phyloP scores from a whole-genome alignment of 345 rosid species.

The Aegle marmelos region DNA sequence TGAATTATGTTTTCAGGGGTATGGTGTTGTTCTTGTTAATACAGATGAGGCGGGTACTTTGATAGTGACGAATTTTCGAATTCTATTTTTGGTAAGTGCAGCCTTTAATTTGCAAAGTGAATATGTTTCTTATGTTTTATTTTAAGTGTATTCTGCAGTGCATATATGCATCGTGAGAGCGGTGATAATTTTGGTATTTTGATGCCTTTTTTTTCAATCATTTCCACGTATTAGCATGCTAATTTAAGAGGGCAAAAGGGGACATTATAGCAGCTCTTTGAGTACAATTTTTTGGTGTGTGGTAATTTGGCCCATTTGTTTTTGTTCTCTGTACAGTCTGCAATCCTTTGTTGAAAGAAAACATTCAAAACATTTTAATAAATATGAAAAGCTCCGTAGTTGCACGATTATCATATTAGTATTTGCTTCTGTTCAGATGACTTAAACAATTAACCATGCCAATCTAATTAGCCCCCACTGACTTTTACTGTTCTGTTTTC shows the following conservation, averaged over 20 bases:
- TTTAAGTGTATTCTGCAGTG: constrained; percentile 13
- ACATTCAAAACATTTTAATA: neutral
- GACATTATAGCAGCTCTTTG: neutral
- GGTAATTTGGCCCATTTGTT: neutral
- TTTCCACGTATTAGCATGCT: constrained; percentile 2
- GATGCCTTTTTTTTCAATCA: constrained; percentile 9
- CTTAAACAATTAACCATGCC: neutral
- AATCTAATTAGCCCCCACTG: constrained; percentile 5
- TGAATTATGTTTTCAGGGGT: constrained; percentile 49
- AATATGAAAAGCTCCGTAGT: neutral
- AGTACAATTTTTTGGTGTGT: neutral
- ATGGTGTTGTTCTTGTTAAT: constrained; percentile 87
- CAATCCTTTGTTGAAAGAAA: neutral
- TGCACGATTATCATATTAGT: too few species aligned
- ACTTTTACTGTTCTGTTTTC: neutral
- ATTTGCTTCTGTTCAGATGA: neutral
- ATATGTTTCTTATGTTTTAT: neutral
- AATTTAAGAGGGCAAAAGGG: neutral
- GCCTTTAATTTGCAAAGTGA: neutral
- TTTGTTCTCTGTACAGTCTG: neutral
- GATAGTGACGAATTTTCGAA: constrained; percentile 85
- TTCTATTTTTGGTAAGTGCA: constrained; percentile 80
- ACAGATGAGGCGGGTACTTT: constrained; percentile 80
- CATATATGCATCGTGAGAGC: neutral
- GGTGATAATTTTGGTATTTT: neutral